Base-by-base conservation (phyloP, 2,329 filamentous ascomycete species). In the Trichoderma hamatum region DNA sequence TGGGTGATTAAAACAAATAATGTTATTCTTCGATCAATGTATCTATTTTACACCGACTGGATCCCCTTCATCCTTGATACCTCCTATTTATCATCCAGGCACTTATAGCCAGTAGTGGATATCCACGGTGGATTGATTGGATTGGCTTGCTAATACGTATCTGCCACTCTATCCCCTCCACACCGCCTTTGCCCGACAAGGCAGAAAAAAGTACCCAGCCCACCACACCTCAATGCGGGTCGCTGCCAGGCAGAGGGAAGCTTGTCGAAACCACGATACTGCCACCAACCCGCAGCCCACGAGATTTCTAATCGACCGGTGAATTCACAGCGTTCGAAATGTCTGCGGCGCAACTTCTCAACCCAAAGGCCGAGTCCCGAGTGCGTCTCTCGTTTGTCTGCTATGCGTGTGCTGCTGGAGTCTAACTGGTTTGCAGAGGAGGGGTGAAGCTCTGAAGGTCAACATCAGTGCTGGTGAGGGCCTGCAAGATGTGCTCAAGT, bases 381-480 rank as follows among this genome's bases (percentile, higher is more conserved):
- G 94, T 96, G 86, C 77, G 92, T 84, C 71, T 73, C 70, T 72
- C 52, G 36, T 52, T 32, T 39, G 36, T 54, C 21, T 36, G 46
- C 14, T 5, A 9, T 34, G 5, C 13, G 65, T 63, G 34, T 34
- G 39, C 67, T 62, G 30, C 51, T 46, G 51, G 59, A 24, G 56
- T 59, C 69, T 70, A 70, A 70, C 65, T 36, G 69, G 34, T 66
- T 73, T 69, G 73, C 74, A 97, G 94, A 90, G 96, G 86, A 90
- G 96, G 86, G 96, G 93, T 82, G 96, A 99, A 89, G 96, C 96
- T 86, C 86, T 99, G 72, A 89, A 88, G 82, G 94, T 98, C 82
- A 99, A 99, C 86, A 98, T 99, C 83, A 93, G 88, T 78, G 96
- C 96, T 73, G 96, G 95, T 78, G 94, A 97, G 84, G 96, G 96